phyloP scores from a whole-genome alignment of 768 basidiomycete genomes.

The Mrakia frigida region DNA sequence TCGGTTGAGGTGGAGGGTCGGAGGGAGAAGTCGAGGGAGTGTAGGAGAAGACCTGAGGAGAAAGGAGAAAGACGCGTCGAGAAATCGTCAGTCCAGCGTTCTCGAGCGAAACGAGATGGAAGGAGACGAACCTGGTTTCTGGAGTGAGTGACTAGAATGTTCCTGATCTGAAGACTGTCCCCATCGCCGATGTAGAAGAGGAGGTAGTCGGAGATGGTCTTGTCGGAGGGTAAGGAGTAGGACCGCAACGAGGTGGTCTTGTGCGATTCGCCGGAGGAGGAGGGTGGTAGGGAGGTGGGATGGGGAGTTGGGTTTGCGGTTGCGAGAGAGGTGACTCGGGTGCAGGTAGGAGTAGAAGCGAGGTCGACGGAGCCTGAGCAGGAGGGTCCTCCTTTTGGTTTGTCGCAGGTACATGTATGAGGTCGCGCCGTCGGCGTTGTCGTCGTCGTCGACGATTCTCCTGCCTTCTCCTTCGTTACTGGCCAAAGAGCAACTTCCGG shows the following conservation, averaged over 20 bases:
- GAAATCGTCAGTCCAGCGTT: not conserved
- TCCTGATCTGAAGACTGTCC: conserved; percentile 73
- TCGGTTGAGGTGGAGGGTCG: conserved; percentile 32
- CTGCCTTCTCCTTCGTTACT: not conserved
- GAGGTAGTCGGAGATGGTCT: conserved; percentile 43
- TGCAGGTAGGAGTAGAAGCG: not conserved
- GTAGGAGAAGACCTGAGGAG: conserved; percentile 67
- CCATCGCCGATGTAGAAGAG: conserved; percentile 63
- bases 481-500: not conserved
- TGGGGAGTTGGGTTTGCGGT: not conserved
- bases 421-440: not conserved
- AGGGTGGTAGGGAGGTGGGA: not conserved
- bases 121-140: conserved; percentile 53
- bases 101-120: not conserved
- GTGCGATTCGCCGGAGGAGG: not conserved
- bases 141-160: conserved; percentile 77
- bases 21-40: conserved; percentile 54
- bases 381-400: not conserved
- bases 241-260: conserved; percentile 36
- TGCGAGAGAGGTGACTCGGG: not conserved
- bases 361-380: not conserved
- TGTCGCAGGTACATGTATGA: not conserved
- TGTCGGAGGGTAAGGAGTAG: conserved; percentile 38
- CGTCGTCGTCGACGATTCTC: not conserved
- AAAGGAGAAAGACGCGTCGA: not conserved